A percentile compares a stretch with the other conserved stretches of the same genome.
These are phyloP conservation scores for Trametes coccinea DNA, from an alignment of 768 basidiomycete species.

Conservation along the genomic window DNA sequence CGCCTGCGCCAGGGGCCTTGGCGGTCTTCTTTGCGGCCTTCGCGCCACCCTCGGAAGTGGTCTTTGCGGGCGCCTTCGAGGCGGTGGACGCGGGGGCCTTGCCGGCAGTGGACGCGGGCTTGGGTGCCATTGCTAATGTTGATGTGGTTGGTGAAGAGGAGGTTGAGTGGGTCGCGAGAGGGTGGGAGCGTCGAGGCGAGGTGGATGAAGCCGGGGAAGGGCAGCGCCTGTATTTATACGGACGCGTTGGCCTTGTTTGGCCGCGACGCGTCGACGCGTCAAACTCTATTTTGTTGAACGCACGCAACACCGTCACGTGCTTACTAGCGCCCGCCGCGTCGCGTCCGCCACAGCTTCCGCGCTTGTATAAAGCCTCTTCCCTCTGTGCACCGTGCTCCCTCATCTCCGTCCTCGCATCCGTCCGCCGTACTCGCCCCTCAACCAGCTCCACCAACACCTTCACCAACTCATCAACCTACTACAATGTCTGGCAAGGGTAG, in stretches of 20 bases:
- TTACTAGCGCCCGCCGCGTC: not conserved
- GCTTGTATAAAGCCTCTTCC: conserved; percentile 22
- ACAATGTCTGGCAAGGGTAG: conserved; percentile 45
- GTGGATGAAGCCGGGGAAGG: conserved; percentile 18
- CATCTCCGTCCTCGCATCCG: conserved; percentile 15
- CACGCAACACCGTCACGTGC: conserved; percentile 29
- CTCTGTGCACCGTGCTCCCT: not conserved
- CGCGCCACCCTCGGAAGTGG: conserved; percentile 45
- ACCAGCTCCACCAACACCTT: not conserved
- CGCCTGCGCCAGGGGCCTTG: conserved; percentile 53
- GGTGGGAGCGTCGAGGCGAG: conserved; percentile 24
- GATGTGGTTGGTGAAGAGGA: conserved; percentile 3
- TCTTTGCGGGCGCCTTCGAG: conserved; percentile 74
- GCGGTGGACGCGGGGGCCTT: conserved; percentile 73
- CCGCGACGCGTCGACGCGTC: conserved; percentile 28
- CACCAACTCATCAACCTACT: not conserved
- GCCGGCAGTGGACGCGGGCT: conserved; percentile 83
- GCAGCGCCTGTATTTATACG: conserved; percentile 23
- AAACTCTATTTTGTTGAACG: conserved; percentile 32
- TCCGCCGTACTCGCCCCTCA: conserved; percentile 16
- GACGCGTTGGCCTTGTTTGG: conserved; percentile 28
- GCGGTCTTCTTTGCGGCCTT: conserved; percentile 84
- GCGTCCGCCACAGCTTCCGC: conserved; percentile 3
- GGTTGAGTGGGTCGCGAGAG: conserved; percentile 9
- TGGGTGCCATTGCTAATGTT: conserved; percentile 53